Base-by-base conservation (phyloP, 768 basidiomycete genomes). In the Pisolithus tinctorius region DNA sequence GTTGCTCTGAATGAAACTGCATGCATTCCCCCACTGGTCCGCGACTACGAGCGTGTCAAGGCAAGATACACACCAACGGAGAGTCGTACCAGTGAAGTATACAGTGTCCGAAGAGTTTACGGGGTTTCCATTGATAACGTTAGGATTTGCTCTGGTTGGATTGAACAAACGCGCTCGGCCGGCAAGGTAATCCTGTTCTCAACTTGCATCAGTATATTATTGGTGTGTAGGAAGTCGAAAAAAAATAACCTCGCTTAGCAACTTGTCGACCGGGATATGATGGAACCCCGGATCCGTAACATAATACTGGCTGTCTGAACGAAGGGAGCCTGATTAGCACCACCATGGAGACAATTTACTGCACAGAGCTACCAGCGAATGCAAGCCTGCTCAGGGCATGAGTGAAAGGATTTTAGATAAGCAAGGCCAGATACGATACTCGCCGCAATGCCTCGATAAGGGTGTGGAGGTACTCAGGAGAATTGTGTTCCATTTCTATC, bases 101-200 rank as follows among this genome's bases (percentile, higher is more conserved):
- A 96, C 92, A 0, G 95, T 97, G 65, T 99, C 95, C 1, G 90
- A 89, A 1, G 88, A 88, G 55, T 86, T 80, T 26, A 83, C 74
- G 1, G 93, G 93, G 54, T 83, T 81, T 4, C 94, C 93, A 65
- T 86, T 85, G 11, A 82, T 68, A 41, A 94, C 77, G 25, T 79
- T 64, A 0, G 80, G 79, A 54, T 83, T 84, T 4, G 84, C 77
- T 64, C 80, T 83, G 4, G 61, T 54, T 0, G 89, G 75, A 59
- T 96, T 71, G 63, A 97, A 89, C 4, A 96, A 73, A 49, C 77
- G 78, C 1, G 95, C 93, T 20, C 96, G 80, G 27, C 78, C 75
- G 4, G 78, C 73, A 5, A 98, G 78, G 66, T 99, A 98, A 59
- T 85, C 80, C 94, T 95, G 63, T 20, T 17, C 36, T n/a, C 9